Evolutionary conservation across 1,284 basidiomycete species (phyloP).

Genomic region (Trichosporon coremiiforme): DNA sequence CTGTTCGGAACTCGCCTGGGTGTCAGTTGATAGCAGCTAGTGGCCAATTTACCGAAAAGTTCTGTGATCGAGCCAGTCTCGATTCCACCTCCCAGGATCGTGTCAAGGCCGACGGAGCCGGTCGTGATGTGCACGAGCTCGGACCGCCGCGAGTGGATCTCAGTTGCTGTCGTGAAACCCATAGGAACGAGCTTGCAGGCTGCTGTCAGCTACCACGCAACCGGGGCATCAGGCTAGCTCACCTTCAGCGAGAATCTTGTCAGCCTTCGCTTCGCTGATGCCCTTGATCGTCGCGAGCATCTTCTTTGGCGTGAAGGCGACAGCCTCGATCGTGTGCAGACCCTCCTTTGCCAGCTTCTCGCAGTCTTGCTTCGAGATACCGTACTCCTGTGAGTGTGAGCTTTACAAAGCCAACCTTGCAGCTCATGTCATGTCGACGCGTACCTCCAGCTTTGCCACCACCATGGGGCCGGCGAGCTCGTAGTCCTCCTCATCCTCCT

Average conservation of each 20-base stretch:
- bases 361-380: constrained; percentile 87
- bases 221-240: too few species aligned
- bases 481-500: constrained; percentile 63
- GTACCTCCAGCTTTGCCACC: constrained; percentile 72
- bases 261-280: constrained; percentile 96
- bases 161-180: constrained; percentile 97
- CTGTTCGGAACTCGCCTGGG: constrained; percentile 84
- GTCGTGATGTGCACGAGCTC: constrained; percentile 97
- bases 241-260: constrained; percentile 94
- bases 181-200: constrained; percentile 95
- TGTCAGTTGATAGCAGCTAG: too few species aligned
- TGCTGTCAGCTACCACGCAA: constrained; percentile 53
- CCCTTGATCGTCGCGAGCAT: constrained; percentile 88
- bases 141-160: constrained; percentile 91
- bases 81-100: constrained; percentile 92
- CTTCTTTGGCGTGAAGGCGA: constrained; percentile 98
- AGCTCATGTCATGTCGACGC: constrained; percentile 22
- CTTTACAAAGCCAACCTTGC: neutral
- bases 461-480: constrained; percentile 73
- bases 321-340: constrained; percentile 89
- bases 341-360: constrained; percentile 93
- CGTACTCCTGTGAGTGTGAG: constrained; percentile 65
- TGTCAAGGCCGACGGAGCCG: constrained; percentile 93
- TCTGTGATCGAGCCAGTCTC: constrained; percentile 99
- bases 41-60: constrained; percentile 69